Evolutionary conservation across 1,139 yeast species (phyloP).

Genomic region (Debaryomyces coudertii): DNA sequence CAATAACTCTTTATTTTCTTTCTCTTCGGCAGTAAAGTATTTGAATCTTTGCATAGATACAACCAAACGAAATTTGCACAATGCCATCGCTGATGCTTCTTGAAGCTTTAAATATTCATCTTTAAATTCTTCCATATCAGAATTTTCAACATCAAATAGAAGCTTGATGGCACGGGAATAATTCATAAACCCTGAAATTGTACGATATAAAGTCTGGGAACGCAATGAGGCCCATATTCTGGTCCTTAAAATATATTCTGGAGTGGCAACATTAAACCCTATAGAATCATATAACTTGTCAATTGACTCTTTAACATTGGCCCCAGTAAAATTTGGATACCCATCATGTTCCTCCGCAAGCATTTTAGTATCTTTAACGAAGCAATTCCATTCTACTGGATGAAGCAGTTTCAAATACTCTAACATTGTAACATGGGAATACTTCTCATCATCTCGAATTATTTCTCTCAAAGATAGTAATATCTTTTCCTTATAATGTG

Average conservation of each 20-base stretch:
- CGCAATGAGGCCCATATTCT: slow-evolving; percentile 99
- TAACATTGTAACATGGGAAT: slow-evolving; percentile 92
- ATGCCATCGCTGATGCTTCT: slow-evolving; percentile 90
- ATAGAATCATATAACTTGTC: slow-evolving; percentile 99
- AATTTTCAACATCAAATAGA: slow-evolving; percentile 97
- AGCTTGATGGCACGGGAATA: slow-evolving; percentile 97
- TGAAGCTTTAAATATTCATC: slow-evolving; percentile 79
- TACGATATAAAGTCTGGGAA: slow-evolving; percentile 97
- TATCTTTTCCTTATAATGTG: slow-evolving; percentile 97
- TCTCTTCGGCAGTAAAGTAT: slow-evolving; percentile 94
- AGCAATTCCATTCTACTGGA: slow-evolving; percentile 99
- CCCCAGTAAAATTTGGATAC: slow-evolving; percentile 56
- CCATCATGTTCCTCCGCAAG: slow-evolving; percentile 91
- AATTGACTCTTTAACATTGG: slow-evolving; percentile 70
- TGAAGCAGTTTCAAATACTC: slow-evolving; percentile 97
- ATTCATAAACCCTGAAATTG: slow-evolving; percentile 99
- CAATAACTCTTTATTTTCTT: slow-evolving; percentile 97
- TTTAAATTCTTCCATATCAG: slow-evolving; percentile 96
- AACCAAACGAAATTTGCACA: slow-evolving; percentile 76
- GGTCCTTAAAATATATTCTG: slow-evolving; percentile 96
- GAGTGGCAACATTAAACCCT: slow-evolving; percentile 99
- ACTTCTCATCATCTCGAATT: slow-evolving; percentile 98
- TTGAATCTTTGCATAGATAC: slow-evolving; percentile 99
- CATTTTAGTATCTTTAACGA: slow-evolving; percentile 97
- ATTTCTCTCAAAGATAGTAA: slow-evolving; percentile 92